Evolutionary conservation across 164 flowering plant species (phyloP).

Genomic region (Magnolia changhungtana): DNA sequence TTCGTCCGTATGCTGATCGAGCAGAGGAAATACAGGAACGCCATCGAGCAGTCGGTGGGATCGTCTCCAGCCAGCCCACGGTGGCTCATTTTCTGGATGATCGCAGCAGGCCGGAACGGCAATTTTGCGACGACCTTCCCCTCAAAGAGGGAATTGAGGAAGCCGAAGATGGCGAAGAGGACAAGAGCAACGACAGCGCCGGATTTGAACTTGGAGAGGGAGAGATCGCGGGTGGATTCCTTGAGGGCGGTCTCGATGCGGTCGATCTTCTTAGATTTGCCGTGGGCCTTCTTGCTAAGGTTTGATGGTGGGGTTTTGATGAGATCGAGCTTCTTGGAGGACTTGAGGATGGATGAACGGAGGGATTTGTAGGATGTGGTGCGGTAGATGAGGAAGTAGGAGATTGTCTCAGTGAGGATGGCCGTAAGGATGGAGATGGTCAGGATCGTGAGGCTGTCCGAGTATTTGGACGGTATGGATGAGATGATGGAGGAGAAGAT

Average conservation of each 20-base stretch:
- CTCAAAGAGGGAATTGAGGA: constrained; percentile 81
- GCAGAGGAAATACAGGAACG: constrained; percentile 83
- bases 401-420: constrained; percentile 81
- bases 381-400: constrained; percentile 96
- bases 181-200: constrained; percentile 95
- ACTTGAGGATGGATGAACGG: constrained; percentile 86
- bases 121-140: constrained; percentile 86
- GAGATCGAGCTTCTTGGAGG: constrained; percentile 87
- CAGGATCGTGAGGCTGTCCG: constrained; percentile 74
- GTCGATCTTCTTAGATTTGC: constrained; percentile 82
- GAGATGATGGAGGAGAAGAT: background rate
- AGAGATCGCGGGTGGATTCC: constrained; percentile 86
- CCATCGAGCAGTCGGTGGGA: constrained; percentile 95
- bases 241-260: constrained; percentile 85
- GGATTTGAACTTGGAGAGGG: constrained; percentile 93
- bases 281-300: constrained; percentile 32
- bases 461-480: constrained; percentile 40
- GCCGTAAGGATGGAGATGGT: constrained; percentile 84
- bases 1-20: constrained; percentile 94
- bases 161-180: constrained; percentile 77
- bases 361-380: constrained; percentile 90
- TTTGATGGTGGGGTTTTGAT: constrained; percentile 51
- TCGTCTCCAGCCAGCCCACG: constrained; percentile 74
- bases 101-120: constrained; percentile 64
- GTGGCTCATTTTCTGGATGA: constrained; percentile 94